Evolutionary conservation across 2,329 filamentous ascomycete species (phyloP).

Genomic region (Bretziella fagacearum): DNA sequence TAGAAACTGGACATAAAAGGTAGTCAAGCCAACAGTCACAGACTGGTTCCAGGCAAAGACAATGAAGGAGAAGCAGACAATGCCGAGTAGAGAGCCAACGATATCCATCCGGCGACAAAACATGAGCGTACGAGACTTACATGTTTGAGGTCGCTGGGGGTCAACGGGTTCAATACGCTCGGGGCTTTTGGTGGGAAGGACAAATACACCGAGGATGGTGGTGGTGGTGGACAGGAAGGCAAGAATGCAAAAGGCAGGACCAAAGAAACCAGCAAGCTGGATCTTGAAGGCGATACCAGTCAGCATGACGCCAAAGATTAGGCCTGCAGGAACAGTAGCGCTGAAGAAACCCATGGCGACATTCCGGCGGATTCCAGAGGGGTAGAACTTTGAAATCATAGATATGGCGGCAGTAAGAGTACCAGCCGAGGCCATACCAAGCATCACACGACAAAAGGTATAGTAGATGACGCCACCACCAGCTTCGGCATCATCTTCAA

Average conservation of each 20-base stretch:
- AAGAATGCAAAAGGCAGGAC: conserved; percentile 30
- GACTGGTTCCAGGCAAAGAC: conserved; percentile 53
- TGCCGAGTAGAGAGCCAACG: conserved; percentile 27
- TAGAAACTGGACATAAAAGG: conserved; percentile 35
- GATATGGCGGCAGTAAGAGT: conserved; percentile 46
- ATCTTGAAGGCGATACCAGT: conserved; percentile 24
- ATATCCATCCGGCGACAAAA: conserved; percentile 22
- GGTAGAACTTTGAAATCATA: conserved; percentile 41
- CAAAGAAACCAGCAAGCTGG: conserved; percentile 26
- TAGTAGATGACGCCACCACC: conserved; percentile 27
- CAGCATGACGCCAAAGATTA: conserved; percentile 26
- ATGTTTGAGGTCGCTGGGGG: not conserved
- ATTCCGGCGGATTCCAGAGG: conserved; percentile 38
- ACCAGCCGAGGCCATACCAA: conserved; percentile 45
- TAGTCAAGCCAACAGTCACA: conserved; percentile 38
- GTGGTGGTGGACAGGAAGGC: conserved; percentile 20
- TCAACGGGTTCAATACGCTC: not conserved
- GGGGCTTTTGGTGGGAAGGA: conserved; percentile 21
- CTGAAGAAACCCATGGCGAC: conserved; percentile 39
- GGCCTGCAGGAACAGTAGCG: conserved; percentile 29
- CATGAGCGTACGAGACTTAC: not conserved
- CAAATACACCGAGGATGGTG: conserved; percentile 20
- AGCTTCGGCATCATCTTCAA: conserved; percentile 17
- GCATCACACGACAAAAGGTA: conserved; percentile 29
- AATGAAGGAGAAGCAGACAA: conserved; percentile 40